These are phyloP conservation scores for Mucor velutinosus DNA, from an alignment of 371 early-diverging fungal genomes.

Conservation along the genomic window DNA sequence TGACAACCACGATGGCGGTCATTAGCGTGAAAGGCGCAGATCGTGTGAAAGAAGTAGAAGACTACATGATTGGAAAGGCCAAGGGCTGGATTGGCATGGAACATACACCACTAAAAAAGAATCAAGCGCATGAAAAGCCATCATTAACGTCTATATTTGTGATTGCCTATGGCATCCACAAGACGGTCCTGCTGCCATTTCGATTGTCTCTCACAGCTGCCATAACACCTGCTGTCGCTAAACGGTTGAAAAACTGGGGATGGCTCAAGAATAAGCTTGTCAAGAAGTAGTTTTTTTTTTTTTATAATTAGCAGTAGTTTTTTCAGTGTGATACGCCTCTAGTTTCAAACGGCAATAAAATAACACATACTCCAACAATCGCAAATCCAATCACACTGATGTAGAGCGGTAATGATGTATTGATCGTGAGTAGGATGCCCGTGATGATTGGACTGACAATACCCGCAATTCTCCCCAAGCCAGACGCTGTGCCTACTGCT, in stretches of 20 bases:
- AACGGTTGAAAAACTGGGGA: constrained; percentile 10
- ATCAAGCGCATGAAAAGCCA: constrained; percentile 22
- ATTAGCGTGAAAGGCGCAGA: constrained; percentile 43
- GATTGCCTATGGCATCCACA: constrained; percentile 52
- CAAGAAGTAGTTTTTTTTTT: constrained; percentile 2
- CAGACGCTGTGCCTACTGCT: constrained; percentile 80
- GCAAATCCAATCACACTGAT: constrained; percentile 63
- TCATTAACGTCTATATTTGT: constrained; percentile 45
- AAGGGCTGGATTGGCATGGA: constrained; percentile 17
- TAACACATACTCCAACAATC: constrained; percentile 63
- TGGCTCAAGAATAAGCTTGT: constrained; percentile 17
- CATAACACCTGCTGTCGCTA: constrained; percentile 41
- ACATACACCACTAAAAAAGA: constrained; percentile 7
- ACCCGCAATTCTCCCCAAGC: constrained; percentile 76
- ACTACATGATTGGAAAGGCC: constrained; percentile 21
- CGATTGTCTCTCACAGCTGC: constrained; percentile 49
- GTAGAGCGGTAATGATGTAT: constrained; percentile 66
- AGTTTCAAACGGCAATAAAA: constrained; percentile 75
- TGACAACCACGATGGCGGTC: constrained; percentile 33
- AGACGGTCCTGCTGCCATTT: constrained; percentile 48
- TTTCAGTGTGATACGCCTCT: constrained; percentile 28
- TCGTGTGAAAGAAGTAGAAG: constrained; percentile 38
- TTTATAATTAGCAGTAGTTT: neutral
- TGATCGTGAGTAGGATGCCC: constrained; percentile 64
- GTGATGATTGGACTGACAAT: constrained; percentile 77